phyloP scores from a whole-genome alignment of 371 early-diverging fungal species.

The Mortierella sp. region DNA sequence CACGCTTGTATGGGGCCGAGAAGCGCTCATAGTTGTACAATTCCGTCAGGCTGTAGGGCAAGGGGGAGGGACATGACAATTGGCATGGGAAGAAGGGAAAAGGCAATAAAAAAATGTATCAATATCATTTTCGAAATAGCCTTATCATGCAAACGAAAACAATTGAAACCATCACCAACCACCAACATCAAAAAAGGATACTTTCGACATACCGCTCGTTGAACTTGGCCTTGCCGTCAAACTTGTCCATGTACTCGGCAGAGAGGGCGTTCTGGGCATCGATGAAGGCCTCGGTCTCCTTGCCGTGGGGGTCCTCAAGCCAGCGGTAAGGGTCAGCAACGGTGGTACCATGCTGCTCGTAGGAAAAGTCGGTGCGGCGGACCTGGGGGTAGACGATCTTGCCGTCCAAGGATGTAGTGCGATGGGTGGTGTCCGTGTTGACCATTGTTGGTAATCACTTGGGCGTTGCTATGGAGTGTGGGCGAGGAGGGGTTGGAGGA shows the following conservation, averaged over 20 bases:
- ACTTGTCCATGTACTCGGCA: conserved; percentile 50
- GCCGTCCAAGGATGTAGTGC: conserved; percentile 35
- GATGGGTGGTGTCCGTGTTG: conserved; percentile 10
- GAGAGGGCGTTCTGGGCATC: conserved; percentile 58
- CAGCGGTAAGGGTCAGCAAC: conserved; percentile 70
- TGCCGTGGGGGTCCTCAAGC: conserved; percentile 67
- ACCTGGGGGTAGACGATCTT: conserved; percentile 55
- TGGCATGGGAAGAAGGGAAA: conserved; percentile 2
- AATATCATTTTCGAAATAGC: background rate
- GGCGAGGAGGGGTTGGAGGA: background rate
- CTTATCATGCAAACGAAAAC: background rate
- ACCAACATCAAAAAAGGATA: background rate
- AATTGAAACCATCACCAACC: background rate
- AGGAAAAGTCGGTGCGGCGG: conserved; percentile 62
- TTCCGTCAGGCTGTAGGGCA: conserved; percentile 21
- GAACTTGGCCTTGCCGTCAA: conserved; percentile 54
- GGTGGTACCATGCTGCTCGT: conserved; percentile 59
- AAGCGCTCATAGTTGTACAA: conserved; percentile 60
- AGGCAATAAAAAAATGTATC: background rate
- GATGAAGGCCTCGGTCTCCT: conserved; percentile 63
- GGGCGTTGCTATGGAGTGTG: background rate
- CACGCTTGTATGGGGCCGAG: conserved; percentile 68
- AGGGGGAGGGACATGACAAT: background rate
- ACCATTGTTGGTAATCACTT: conserved; percentile 22
- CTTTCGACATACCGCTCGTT: conserved; percentile 56